Base-by-base conservation (phyloP, 192 early-diverging fungal species). In the Entophlyctis luteolus region DNA sequence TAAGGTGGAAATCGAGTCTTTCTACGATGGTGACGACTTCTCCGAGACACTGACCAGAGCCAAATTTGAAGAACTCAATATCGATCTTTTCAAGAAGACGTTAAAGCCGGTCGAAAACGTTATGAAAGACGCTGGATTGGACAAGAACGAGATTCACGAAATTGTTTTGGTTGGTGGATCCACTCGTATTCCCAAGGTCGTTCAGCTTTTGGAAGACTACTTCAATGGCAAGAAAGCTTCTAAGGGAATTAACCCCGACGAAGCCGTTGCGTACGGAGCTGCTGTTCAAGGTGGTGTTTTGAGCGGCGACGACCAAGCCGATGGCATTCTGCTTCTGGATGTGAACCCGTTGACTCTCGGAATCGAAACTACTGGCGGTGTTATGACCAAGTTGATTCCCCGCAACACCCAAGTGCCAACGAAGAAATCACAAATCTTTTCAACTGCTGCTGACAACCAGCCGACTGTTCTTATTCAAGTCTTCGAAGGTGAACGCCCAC, bases 31-130 rank as follows among this genome's bases (percentile, higher is more conserved):
- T 42, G 71, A 86, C 49, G 91, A 95, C 79, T 89, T 95, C 72
- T 91, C 91, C 39, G 92, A 94, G 78, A 90, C 92, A 69, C 79
- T 97, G 56, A 93, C 95, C 65, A 89, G 95, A 42, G 93, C 93
- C 81, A 94, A 95, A 82, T 97, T 97, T 50, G 95, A 97, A 79
- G 93, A 94, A 79, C 81, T 97, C 54, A 93, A 93, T 86, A 84
- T 86, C 72, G 88, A 91, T 79, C 75, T 95, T 54, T 97, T 97
- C 89, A 89, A 90, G 81, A 86, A 87, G 78, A 95, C 95, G 48
- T 73, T 97, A 65, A 86, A 90, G 75, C 95, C 93, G 63, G 95
- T 97, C 67, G 90, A 94, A 78, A 81, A 88, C 77, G 95, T 92
- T n/a, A 73, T 97, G 63, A 91, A 93, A 83, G 93, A 96, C 77